phyloP scores from a whole-genome alignment of 75 land plant species.

The Cupressus sempervirens region DNA sequence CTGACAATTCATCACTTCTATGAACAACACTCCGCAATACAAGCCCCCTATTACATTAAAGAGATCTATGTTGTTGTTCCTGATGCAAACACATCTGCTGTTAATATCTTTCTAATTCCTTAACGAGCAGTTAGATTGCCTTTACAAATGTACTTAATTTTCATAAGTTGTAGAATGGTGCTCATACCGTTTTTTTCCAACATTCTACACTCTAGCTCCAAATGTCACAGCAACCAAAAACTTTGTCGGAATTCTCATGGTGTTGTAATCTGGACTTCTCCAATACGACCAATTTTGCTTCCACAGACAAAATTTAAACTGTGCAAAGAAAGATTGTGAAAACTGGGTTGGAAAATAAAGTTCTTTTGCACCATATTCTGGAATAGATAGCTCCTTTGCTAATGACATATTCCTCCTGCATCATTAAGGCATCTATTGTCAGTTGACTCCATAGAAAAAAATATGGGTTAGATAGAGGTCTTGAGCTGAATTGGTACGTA shows the following conservation, averaged over 20 bases:
- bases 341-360: constrained; percentile 32
- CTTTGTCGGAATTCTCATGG: constrained; percentile 30
- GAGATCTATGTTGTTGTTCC: constrained; percentile 30
- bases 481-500: not conserved
- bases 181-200: constrained; percentile 26
- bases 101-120: not conserved
- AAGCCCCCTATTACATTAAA: constrained; percentile 61
- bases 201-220: constrained; percentile 35
- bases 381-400: constrained; percentile 13
- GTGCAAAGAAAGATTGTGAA: constrained; percentile 20
- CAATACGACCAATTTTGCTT: constrained; percentile 44
- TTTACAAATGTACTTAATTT: not conserved
- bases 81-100: not conserved
- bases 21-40: constrained; percentile 71
- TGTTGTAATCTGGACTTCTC: constrained; percentile 43
- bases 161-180: not conserved
- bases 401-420: constrained; percentile 19
- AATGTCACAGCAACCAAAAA: constrained; percentile 24
- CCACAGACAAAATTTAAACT: constrained; percentile 41
- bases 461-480: not conserved
- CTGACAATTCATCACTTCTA: constrained; percentile 74
- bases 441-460: not conserved
- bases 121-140: not conserved
- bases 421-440: not conserved
- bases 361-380: constrained; percentile 20